Evolutionary conservation across 805 yeast genomes (phyloP), one percentile per base, ranked within the genome.

Genomic region (Clavispora phyllophila): DNA sequence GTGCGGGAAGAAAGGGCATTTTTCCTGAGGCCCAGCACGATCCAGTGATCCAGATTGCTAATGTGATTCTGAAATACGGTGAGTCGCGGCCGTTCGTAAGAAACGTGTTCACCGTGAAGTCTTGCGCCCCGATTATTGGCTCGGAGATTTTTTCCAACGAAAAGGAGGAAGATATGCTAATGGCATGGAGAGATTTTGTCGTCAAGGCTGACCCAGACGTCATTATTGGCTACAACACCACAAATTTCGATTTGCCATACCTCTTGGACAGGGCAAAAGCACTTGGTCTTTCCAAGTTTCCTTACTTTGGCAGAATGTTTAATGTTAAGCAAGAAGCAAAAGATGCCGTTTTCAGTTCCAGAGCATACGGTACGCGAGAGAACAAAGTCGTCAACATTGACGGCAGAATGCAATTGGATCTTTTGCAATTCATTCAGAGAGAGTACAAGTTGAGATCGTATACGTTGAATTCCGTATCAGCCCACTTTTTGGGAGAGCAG

Each of bases 1-100:
- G 99, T 75, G 93, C 99, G 3, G 99, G 99, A 36, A 79, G 99
- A 64, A 85, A 87, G 50, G 99, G 99, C 41, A 77, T 93, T 10
- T 93, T 93, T 62, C 99, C 99, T 1, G 99, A 93, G 58, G 84
- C 99, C 1, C 85, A 85, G 47, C 76, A 79, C 37, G 99, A 93
- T 67, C 85, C 96, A 0, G 96, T 93, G 9, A 93, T 93, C 58
- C 99, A 95, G 65, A 95, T 93, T 49, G 99, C 99, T 5, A 91
- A 88, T 57, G 96, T 93, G 23, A 95, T 91, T 2, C 83, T 87
- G 55, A 71, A 79, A 40, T 82, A 83, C 40, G 97, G 99, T 37
- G 89, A 84, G 28, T 50, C 74, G n/a, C 78, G 81, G 39, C 99
- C 99, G 1, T 93, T 95, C 60, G 83, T 93, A 4, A 76, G 98